Percentiles rank a stretch among this genome's conserved stretches.
Evolutionary conservation across 78 protist genomes (phyloP).

Genomic region (Dictyostelium intermedium): DNA sequence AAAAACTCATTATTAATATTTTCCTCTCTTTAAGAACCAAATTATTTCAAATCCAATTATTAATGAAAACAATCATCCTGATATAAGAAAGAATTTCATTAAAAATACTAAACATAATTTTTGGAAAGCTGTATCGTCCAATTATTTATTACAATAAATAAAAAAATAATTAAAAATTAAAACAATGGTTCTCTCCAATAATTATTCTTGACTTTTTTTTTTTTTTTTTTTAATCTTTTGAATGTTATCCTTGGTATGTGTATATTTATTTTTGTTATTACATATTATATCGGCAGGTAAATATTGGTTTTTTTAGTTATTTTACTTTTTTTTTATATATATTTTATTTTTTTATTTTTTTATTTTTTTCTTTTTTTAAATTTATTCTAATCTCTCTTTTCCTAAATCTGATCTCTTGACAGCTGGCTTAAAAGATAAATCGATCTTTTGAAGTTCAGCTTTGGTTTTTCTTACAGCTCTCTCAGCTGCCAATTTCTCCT

Average conservation of each 20-base stretch:
- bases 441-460: slow-evolving; percentile 15
- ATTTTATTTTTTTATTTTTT: not conserved
- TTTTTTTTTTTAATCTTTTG: not conserved
- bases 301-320: not conserved
- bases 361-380: not conserved
- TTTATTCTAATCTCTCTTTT: not conserved
- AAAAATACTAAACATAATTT: slow-evolving; percentile 38
- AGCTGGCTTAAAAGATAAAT: slow-evolving; percentile 61
- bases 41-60: slow-evolving; percentile 29
- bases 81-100: slow-evolving; percentile 8
- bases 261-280: not conserved
- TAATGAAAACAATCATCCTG: slow-evolving; percentile 47
- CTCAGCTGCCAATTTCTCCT: not conserved
- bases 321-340: not conserved
- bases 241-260: not conserved
- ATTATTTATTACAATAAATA: slow-evolving; percentile 17
- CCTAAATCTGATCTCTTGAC: not conserved
- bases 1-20: not conserved
- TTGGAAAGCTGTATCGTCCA: slow-evolving; percentile 28
- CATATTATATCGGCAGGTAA: not conserved
- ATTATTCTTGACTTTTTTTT: not conserved
- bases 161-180: not conserved
- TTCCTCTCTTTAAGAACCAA: not conserved
- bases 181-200: not conserved
- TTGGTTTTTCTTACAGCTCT: not conserved